Percentiles rank a stretch among this genome's conserved stretches.
phyloP scores from a whole-genome alignment of 257 asterid genomes.

The Echites panduratus region DNA sequence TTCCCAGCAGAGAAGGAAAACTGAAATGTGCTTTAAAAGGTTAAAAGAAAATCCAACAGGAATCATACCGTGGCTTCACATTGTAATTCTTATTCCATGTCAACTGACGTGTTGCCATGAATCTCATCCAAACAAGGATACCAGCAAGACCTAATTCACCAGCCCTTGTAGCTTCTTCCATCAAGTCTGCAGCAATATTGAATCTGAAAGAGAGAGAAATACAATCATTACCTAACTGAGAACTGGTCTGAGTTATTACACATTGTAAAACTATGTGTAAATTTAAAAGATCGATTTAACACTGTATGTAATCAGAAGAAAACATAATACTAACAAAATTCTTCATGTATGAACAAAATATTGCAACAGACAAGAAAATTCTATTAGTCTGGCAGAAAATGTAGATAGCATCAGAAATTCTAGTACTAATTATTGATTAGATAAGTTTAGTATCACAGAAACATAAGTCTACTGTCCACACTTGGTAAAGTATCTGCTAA shows the following conservation, averaged over 20 bases:
- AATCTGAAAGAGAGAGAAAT: constrained; percentile 46
- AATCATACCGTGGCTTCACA: constrained; percentile 88
- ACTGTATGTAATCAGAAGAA: neutral
- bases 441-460: neutral
- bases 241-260: neutral
- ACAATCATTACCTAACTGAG: neutral
- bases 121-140: constrained; percentile 99
- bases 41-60: constrained; percentile 9
- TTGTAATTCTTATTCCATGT: constrained; percentile 98
- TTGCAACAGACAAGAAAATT: neutral
- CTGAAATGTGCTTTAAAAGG: neutral
- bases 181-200: constrained; percentile 92
- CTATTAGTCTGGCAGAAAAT: neutral
- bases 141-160: constrained; percentile 93
- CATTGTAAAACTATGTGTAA: neutral
- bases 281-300: neutral
- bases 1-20: neutral
- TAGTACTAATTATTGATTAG: neutral
- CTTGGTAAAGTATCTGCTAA: neutral
- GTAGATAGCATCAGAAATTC: neutral
- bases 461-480: neutral
- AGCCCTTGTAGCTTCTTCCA: constrained; percentile 61
- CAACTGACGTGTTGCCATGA: constrained; percentile 94
- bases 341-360: neutral
- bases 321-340: neutral